These are phyloP conservation scores for Termitomyces sp. DNA, from an alignment of 768 basidiomycete species.

Conservation along the genomic window DNA sequence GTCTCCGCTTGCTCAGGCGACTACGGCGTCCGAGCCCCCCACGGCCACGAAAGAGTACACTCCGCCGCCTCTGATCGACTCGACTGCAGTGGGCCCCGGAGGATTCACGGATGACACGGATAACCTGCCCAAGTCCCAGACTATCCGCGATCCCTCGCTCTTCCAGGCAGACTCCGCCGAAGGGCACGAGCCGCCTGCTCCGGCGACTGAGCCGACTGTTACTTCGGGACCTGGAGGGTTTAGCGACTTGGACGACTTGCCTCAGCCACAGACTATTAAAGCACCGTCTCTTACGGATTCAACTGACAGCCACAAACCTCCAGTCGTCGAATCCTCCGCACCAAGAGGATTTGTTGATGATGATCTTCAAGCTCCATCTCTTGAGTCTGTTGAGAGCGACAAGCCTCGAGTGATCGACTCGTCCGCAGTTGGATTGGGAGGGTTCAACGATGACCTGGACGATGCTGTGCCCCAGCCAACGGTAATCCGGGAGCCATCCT, in stretches of 20 bases:
- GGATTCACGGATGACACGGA: slow-evolving; percentile 51
- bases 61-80: slow-evolving; percentile 34
- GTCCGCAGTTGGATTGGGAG: background rate
- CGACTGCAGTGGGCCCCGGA: slow-evolving; percentile 34
- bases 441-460: background rate
- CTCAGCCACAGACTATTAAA: background rate
- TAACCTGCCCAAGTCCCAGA: slow-evolving; percentile 27
- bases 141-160: slow-evolving; percentile 24
- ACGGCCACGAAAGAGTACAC: slow-evolving; percentile 21
- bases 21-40: slow-evolving; percentile 7
- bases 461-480: background rate
- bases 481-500: background rate
- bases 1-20: slow-evolving; percentile 35
- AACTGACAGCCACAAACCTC: background rate
- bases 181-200: slow-evolving; percentile 6
- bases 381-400: background rate
- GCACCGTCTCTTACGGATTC: background rate
- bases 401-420: background rate
- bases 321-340: background rate
- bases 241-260: background rate
- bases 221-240: background rate
- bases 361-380: background rate
- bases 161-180: slow-evolving; percentile 13
- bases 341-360: background rate
- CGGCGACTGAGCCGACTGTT: background rate